Evolutionary conservation across 768 basidiomycete genomes (phyloP), one percentile per base, ranked within the genome.

Genomic region (Lentinus brumalis): DNA sequence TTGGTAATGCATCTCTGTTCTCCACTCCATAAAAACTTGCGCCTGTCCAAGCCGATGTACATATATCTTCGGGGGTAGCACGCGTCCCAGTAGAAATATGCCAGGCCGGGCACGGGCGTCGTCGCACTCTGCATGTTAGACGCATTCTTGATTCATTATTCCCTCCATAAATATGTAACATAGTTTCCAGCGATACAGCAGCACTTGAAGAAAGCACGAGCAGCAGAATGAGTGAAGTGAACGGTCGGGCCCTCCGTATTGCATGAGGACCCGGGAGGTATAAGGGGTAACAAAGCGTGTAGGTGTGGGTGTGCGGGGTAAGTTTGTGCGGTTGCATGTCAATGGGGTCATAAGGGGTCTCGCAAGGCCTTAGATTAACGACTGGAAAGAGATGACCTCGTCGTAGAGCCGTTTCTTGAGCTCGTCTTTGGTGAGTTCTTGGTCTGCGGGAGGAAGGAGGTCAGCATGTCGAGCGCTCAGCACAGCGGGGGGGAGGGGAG

Each of bases 361-460:
- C 32, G 14, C 26, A 16, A 40, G 50, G 15, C 31, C 50, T 76
- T 74, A 87, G 68, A 90, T 85, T 50, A 83, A 78, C 12, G 90
- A 86, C 58, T 78, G 76, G 71, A 95, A 92, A 12, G 85, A 85
- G 66, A 88, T 79, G 62, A 96, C 90, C 77, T 96, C 93, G 51
- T 91, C 87, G 70, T 87, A 95, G 30, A 94, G 79, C 53, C 94
- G 81, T 69, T 89, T 64, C 70, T 96, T 96, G 50, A 96, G 76
- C 67, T 94, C 87, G 50, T 86, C 85, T 66, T 90, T 86, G 61
- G 83, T 87, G 63, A 94, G 83, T 42, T 72, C 71, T 42, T 67
- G 63, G 55, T 71, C 69, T 70, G 92, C 88, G 71, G 85, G 82
- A 61, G 30, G 26, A 8, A 32, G 3, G 40, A 2, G 15, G 39